A percentile compares a stretch with the other conserved stretches of the same genome.
These are phyloP conservation scores for Vaccinium macrocarpon DNA, from an alignment of 148 eudicot genomes.

Conservation along the genomic window DNA sequence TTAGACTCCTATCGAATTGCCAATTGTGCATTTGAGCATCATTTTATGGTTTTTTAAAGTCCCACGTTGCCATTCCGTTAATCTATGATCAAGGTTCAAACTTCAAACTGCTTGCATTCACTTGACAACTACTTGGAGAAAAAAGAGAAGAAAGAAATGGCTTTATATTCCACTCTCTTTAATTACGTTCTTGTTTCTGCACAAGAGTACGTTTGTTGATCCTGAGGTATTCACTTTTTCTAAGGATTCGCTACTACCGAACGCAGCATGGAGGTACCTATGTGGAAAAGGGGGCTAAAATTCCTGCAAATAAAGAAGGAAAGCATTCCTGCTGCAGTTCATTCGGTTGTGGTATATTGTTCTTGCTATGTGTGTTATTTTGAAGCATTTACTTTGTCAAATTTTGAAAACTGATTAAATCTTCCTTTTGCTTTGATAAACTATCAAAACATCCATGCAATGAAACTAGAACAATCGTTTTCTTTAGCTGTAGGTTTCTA, in stretches of 20 bases:
- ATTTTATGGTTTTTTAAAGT: neutral
- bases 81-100: neutral
- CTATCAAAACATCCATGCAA: neutral
- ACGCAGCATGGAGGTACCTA: constrained; percentile 99
- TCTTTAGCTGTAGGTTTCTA: neutral
- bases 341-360: constrained; percentile 77
- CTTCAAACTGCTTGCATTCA: neutral
- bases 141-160: neutral
- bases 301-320: constrained; percentile 69
- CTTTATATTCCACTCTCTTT: neutral
- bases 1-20: constrained; percentile 16
- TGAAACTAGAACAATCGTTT: neutral
- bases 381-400: neutral
- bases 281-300: constrained; percentile 90
- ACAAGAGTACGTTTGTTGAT: constrained; percentile 46
- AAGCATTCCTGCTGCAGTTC: constrained; percentile 82
- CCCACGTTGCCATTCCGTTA: neutral
- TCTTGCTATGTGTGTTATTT: neutral
- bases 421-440: neutral
- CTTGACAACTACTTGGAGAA: neutral
- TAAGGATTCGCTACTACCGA: constrained; percentile 98
- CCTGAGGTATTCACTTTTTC: constrained; percentile 67
- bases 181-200: constrained; percentile 12
- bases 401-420: neutral
- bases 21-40: neutral